Percentiles rank a stretch among this genome's conserved stretches.
Evolutionary conservation across 1,139 yeast genomes (phyloP).

Genomic region (Kodamaea ohmeri): DNA sequence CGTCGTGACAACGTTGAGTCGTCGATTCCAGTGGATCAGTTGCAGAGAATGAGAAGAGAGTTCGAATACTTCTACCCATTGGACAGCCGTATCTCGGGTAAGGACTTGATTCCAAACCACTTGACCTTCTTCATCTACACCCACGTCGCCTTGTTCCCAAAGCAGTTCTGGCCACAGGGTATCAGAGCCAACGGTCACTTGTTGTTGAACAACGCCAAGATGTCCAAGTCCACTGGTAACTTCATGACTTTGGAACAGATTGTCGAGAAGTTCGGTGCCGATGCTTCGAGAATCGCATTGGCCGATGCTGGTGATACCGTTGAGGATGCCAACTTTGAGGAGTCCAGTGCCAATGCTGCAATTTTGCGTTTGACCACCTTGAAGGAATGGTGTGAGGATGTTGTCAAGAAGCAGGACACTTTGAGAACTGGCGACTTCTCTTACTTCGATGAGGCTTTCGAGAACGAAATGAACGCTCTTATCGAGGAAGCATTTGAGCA

Average conservation of each 20-base stretch:
- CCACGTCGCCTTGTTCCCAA: conserved; percentile 91
- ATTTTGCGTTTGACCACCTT: conserved; percentile 87
- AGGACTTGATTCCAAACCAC: conserved; percentile 96
- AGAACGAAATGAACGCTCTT: conserved; percentile 86
- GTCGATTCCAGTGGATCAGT: conserved; percentile 64
- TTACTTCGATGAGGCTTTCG: conserved; percentile 86
- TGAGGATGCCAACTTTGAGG: conserved; percentile 98
- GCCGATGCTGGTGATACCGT: conserved; percentile 98
- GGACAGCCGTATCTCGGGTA: conserved; percentile 89
- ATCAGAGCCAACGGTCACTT: conserved; percentile 95
- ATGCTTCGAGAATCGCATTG: conserved; percentile 93
- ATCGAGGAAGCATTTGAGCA: conserved; percentile 69
- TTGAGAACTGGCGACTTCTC: conserved; percentile 68
- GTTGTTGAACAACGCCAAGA: conserved; percentile 91
- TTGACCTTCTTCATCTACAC: conserved; percentile 91
- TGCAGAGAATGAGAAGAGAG: conserved; percentile 80
- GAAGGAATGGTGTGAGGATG: conserved; percentile 93
- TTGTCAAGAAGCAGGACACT: conserved; percentile 40
- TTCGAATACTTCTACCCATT: conserved; percentile 95
- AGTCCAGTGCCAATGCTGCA: conserved; percentile 95
- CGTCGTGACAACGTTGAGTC: conserved; percentile 60
- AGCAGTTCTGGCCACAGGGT: conserved; percentile 89
- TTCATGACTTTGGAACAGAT: conserved; percentile 87
- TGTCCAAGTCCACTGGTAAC: conserved; percentile 98
- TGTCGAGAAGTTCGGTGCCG: conserved; percentile 91